A percentile compares a stretch with the other conserved stretches of the same genome.
phyloP scores from a whole-genome alignment of 2,329 filamentous ascomycete species.

The Paracoccidioides lutzii region DNA sequence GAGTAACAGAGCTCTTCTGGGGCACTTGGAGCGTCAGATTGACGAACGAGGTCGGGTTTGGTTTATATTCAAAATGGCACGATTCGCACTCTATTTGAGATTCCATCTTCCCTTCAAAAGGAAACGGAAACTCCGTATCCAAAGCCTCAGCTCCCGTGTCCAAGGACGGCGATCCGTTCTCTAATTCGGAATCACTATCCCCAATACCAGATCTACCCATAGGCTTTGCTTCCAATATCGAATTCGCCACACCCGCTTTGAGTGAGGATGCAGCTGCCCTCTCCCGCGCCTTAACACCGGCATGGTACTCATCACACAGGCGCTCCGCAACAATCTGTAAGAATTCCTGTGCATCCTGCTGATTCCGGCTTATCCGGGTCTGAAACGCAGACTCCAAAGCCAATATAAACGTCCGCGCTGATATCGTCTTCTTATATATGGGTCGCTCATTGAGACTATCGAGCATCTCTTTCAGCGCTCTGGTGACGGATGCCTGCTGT shows the following conservation, averaged over 20 bases:
- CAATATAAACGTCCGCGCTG: conserved; percentile 68
- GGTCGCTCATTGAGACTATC: conserved; percentile 88
- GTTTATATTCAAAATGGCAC: conserved; percentile 79
- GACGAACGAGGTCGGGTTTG: conserved; percentile 73
- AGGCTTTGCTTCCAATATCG: not conserved
- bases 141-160: conserved; percentile 33
- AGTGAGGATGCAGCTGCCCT: conserved; percentile 13
- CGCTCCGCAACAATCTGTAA: conserved; percentile 86
- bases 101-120: conserved; percentile 80
- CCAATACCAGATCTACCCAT: conserved; percentile 14
- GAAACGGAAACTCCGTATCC: conserved; percentile 42
- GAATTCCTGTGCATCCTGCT: conserved; percentile 97
- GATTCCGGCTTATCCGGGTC: conserved; percentile 81
- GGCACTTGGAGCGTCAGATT: conserved; percentile 87
- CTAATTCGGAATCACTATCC: conserved; percentile 25
- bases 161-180: conserved; percentile 11
- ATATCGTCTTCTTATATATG: conserved; percentile 86
- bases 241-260: not conserved
- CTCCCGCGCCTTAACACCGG: conserved; percentile 59
- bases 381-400: conserved; percentile 76
- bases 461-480: conserved; percentile 80
- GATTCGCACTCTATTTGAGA: conserved; percentile 91
- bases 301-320: conserved; percentile 86
- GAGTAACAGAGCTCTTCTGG: conserved; percentile 62
- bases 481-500: conserved; percentile 71